Evolutionary conservation across 2,329 filamentous ascomycete genomes (phyloP), one percentile per base, ranked within the genome.

Genomic region (Cytospora paraplurivora): DNA sequence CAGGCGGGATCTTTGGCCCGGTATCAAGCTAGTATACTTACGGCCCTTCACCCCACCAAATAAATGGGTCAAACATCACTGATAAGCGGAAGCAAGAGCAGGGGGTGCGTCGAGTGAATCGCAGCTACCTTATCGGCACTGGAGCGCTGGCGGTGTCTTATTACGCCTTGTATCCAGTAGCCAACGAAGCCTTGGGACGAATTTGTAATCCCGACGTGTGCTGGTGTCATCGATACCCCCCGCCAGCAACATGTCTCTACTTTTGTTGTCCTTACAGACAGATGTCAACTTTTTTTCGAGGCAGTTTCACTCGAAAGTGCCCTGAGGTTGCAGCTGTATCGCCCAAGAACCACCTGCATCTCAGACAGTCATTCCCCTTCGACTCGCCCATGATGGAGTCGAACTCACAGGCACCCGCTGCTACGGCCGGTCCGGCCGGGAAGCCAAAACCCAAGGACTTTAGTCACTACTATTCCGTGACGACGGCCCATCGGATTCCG

Each of bases 401-500:
- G n/a, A 63, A 44, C 15, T 58, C 38, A 27, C 27, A 58, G 33
- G 10, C 56, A 17, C 35, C 63, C 56, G 63, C 59, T 41, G 59
- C 59, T 33, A 17, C 65, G 59, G 67, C 67, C 68, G 71, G 66
- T 1, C 54, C 50, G 56, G 52, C 63, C 32, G 71, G 70, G 55
- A 76, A 73, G 71, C 76, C 75, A 34, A 67, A 71, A 63, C 92
- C 93, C 7, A 78, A 87, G 68, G 90, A 97, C 74, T 81, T 97
- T 66, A 89, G 87, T 69, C 91, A 97, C 73, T 89, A 93, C 73
- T 89, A 88, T 69, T 93, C 91, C 1, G 80, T 85, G 63, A 81
- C 86, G 52, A 89, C 92, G 55, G 88, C 83, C 71, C 82, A 84
- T 54, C 84, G 92, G 10, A 69, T 79, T 7, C 79, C 84, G 7